These are phyloP conservation scores for Ceratocystiopsis minuta DNA, from an alignment of 2,329 filamentous ascomycete genomes.

Conservation along the genomic window DNA sequence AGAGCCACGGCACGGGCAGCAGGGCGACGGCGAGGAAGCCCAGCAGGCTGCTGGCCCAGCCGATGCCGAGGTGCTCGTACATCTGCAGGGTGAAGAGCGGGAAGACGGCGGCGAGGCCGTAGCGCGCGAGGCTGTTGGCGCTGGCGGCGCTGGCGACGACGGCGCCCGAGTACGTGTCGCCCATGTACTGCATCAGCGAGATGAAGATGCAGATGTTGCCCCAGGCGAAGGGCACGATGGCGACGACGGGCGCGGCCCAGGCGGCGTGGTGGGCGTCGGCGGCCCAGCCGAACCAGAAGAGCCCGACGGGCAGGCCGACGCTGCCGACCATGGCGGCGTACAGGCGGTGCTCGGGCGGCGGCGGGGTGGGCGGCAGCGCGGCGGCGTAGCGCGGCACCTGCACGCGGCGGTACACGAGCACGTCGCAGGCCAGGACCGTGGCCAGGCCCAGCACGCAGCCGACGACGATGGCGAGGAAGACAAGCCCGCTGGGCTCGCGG, in stretches of 20 bases:
- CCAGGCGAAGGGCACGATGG: constrained; percentile 38
- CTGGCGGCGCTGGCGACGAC: constrained; percentile 40
- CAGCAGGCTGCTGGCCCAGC: constrained; percentile 28
- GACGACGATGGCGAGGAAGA: constrained; percentile 27
- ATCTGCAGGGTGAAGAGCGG: constrained; percentile 43
- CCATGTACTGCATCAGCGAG: constrained; percentile 30
- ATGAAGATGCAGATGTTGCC: constrained; percentile 43
- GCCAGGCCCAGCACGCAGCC: constrained; percentile 26
- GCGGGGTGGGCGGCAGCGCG: constrained; percentile 23
- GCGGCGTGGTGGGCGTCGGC: constrained; percentile 21
- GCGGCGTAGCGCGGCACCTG: constrained; percentile 17
- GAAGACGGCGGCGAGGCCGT: constrained; percentile 36
- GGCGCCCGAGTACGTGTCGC: constrained; percentile 36
- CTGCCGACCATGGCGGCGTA: constrained; percentile 41
- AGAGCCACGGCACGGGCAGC: constrained; percentile 32
- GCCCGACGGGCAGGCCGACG: constrained; percentile 29
- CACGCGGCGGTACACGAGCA: constrained; percentile 21
- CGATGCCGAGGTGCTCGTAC: constrained; percentile 24
- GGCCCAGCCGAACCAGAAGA: constrained; percentile 46
- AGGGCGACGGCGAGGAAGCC: constrained; percentile 28
- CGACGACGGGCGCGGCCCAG: constrained; percentile 32
- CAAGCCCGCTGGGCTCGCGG: constrained; percentile 22
- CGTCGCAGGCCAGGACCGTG: constrained; percentile 23
- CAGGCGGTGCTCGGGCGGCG: constrained; percentile 37
- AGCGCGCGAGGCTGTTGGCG: constrained; percentile 40